Evolutionary conservation across 192 early-diverging fungal species (phyloP), one percentile per base, ranked within the genome.

Genomic region (Lobosporangium transversale): DNA sequence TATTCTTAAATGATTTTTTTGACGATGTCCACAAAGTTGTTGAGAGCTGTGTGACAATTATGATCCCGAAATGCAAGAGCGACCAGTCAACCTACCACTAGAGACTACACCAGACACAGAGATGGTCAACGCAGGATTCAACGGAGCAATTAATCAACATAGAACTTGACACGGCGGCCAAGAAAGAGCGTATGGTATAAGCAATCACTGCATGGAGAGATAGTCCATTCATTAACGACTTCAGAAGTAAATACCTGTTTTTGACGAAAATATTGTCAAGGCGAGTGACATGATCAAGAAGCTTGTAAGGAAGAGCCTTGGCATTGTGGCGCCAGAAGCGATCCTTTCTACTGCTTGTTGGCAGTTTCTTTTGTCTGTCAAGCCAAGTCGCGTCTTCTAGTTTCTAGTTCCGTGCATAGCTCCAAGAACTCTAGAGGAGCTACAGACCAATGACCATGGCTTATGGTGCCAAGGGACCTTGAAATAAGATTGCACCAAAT

Each of bases 1-100:
- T 52, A 26, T 48, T 63, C 17, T 18, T 63, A 9, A 37, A 63
- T 45, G 61, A 24, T 2, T 48, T 63, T 2, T 63, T 63, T 20
- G 61, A 37, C 18, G 53, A 53, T 30, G 42, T 21, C 0, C 32
- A 35, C 29, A 24, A 29, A 17, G 4, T 24, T 14, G 27, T 27
- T 45, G 23, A 23, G 40, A 58, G 45, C 33, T 45, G 57, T 58
- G 57, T 18, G 40, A 58, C 30, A 21, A 29, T 26, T 58, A 27
- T 29, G 40, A 45, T 58, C 56, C 40, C 30, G 30, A 30, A 12
- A 53, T 6, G 5, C 8, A 20, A 20, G 20, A 48, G n/a, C 7
- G 8, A 14, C 11, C 47, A 6, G n/a, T n/a, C n/a, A n/a, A n/a
- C n/a, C 8, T n/a, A 14, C 47, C 47, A n/a, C n/a, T n/a, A 23